Evolutionary conservation across 176 grass and related monocot genomes (phyloP), one percentile per base, ranked within the genome.

Genomic region (Neostapfia colusana): DNA sequence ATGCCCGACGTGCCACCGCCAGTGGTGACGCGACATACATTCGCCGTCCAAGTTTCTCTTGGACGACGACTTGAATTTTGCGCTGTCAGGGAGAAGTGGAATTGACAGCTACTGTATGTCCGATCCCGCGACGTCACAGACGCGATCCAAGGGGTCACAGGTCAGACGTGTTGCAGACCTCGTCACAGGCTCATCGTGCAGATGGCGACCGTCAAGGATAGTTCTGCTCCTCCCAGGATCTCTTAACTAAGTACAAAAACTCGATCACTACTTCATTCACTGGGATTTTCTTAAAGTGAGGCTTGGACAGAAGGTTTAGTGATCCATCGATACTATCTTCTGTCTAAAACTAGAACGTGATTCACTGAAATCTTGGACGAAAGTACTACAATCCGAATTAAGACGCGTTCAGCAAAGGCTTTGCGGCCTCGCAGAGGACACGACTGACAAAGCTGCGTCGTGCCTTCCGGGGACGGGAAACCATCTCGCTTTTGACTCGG

Each of bases 401-500:
- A 45, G 44, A 51, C 26, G 17, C 53, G 15, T 41, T 51, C 59
- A 8, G 15, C 7, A n/a, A 12, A 14, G 37, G 57, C 48, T 57
- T 12, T 14, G 39, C 69, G 18, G 48, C 16, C 48, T 18, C 48
- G 5, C 48, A 7, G 48, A 20, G 48, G 48, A 4, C 5, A 28
- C n/a, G 8, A 35, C 15, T 72, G 56, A 7, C 55, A 71, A 27
- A 46, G 10, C 18, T 15, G 31, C 0, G 26, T 10, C 48, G 15
- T 37, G 1, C 8, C 70, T 82, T 66, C 45, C 8, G 9, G 7
- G 26, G 63, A 26, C 12, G 35, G 68, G 42, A 53, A 63, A 63
- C 10, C 24, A 49, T 49, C 73, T 75, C 43, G 2, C 70, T 69
- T 81, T 76, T 73, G 63, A 80, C 68, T 43, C 36, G 0, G 11